Evolutionary conservation across 345 rosid species (phyloP).

Genomic region (Populus nigra): DNA sequence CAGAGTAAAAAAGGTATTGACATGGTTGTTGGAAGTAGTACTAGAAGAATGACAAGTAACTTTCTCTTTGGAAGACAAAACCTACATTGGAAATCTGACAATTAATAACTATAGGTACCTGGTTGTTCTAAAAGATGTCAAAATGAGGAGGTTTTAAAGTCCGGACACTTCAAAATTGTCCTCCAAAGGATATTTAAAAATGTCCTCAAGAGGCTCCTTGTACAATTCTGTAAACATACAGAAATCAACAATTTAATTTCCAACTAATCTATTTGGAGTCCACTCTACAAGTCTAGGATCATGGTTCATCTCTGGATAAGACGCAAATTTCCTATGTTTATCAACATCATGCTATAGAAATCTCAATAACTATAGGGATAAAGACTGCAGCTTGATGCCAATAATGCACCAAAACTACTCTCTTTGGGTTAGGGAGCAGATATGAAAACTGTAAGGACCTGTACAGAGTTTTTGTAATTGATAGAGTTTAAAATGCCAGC

Average conservation of each 20-base stretch:
- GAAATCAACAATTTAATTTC: neutral
- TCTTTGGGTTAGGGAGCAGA: neutral
- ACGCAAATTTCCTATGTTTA: neutral
- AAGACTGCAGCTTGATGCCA: neutral
- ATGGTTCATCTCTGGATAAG: neutral
- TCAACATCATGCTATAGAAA: neutral
- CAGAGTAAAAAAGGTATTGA: neutral
- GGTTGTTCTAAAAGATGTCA: neutral
- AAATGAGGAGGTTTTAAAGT: neutral
- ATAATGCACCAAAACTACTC: neutral
- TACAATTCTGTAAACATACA: neutral
- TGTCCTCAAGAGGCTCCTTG: neutral
- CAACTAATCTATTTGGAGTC: neutral
- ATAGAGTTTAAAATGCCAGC: neutral
- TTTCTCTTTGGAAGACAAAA: neutral
- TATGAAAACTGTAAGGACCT: neutral
- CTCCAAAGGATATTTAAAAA: neutral
- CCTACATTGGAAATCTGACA: neutral
- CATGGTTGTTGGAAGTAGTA: neutral
- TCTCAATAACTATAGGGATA: neutral
- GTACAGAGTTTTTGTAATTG: neutral
- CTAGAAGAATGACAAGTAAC: neutral
- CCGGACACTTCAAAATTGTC: neutral
- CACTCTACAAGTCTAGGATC: neutral
- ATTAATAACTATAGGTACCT: neutral